These are phyloP conservation scores for Boletus sensibilis DNA, from an alignment of 768 basidiomycete genomes.

Conservation along the genomic window DNA sequence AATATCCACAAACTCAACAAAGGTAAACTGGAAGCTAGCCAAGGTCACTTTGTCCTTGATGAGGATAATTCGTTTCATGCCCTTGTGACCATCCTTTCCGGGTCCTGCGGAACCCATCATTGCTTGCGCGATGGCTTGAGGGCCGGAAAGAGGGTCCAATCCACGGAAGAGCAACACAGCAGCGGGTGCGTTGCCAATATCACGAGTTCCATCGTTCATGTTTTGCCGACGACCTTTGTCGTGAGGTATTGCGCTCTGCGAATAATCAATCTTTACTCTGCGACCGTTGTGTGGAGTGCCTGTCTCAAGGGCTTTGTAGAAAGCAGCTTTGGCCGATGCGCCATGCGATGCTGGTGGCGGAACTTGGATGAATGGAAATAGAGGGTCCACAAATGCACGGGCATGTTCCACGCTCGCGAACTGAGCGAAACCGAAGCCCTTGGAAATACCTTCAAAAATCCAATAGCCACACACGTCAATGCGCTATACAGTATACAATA, in stretches of 20 bases:
- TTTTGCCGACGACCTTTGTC: conserved; percentile 66
- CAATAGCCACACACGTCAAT: conserved; percentile 72
- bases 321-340: conserved; percentile 68
- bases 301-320: conserved; percentile 71
- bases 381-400: conserved; percentile 84
- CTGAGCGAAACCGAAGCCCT: conserved; percentile 96
- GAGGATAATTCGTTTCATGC: conserved; percentile 84
- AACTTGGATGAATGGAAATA: conserved; percentile 88
- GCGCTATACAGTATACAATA: conserved; percentile 61
- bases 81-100: conserved; percentile 74
- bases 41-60: conserved; percentile 87
- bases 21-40: conserved; percentile 91
- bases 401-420: conserved; percentile 86
- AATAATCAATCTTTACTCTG: conserved; percentile 94
- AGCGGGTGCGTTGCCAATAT: conserved; percentile 85
- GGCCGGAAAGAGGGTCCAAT: conserved; percentile 83
- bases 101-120: conserved; percentile 81
- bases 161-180: conserved; percentile 88
- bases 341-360: conserved; percentile 90
- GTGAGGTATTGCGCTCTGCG: conserved; percentile 76
- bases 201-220: conserved; percentile 90
- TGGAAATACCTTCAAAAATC: conserved; percentile 84
- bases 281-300: conserved; percentile 74
- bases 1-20: conserved; percentile 86
- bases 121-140: conserved; percentile 82